Conservation (phyloP, 805 yeast genomes). For the Suhomyces sp. region DNA sequence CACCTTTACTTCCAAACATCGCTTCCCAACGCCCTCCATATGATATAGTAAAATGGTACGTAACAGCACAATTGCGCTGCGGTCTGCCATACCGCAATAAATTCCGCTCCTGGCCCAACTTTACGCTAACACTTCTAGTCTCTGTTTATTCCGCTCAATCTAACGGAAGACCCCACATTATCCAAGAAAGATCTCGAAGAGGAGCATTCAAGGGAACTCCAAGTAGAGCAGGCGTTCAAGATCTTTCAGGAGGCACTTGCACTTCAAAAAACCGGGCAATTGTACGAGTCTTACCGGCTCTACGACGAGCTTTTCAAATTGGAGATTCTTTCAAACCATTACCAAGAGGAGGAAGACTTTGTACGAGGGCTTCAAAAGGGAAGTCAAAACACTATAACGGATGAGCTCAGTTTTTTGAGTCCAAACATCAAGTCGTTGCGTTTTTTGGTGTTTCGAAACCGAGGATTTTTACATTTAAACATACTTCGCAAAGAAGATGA, state of each 20-base stretch:
- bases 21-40: too few relatives aligned
- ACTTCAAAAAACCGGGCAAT: conserved; percentile 52
- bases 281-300: conserved; percentile 47
- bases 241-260: conserved; percentile 69
- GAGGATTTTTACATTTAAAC: conserved; percentile 69
- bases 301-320: conserved; percentile 67
- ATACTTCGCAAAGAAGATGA: conserved; percentile 22
- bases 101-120: too few relatives aligned
- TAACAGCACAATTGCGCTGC: too few relatives aligned
- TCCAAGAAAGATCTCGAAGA: conserved; percentile 63
- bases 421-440: conserved; percentile 74
- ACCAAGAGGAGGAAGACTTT: conserved; percentile 38
- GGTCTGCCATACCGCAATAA: too few relatives aligned
- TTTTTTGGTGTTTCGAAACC: conserved; percentile 75
- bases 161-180: conserved; percentile 65
- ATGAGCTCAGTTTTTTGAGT: conserved; percentile 47
- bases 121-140: conserved; percentile 38
- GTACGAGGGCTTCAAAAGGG: conserved; percentile 43
- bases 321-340: conserved; percentile 57
- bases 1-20: too few relatives aligned
- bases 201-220: conserved; percentile 88
- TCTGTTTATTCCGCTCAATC: conserved; percentile 75
- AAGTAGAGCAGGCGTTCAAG: conserved; percentile 81
- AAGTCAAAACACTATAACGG: conserved; percentile 28
- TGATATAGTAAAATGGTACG: too few relatives aligned